Base-by-base conservation (phyloP, 108 stramenopile species). In the Fragilaria crotonensis region DNA sequence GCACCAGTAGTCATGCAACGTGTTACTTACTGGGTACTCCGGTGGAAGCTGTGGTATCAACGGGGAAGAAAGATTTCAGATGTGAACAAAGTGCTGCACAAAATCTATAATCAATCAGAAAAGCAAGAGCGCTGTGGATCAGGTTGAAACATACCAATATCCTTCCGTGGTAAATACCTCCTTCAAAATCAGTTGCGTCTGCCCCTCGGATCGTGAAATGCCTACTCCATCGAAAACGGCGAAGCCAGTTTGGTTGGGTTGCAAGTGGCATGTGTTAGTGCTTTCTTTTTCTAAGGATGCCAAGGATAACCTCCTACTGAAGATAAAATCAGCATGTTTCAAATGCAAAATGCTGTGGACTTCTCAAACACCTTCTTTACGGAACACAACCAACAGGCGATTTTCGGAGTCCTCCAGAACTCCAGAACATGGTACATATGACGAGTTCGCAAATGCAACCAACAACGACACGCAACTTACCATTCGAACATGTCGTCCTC, bases 151-250 rank as follows among this genome's bases (percentile, higher is more conserved):
- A 27, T 44, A 68, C 66, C 54, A 80, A 54, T 51, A 99, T 98
- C 11, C 93, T 79, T 0, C 98, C 98, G 66, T 99, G 98, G 54
- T 99, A 99, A 14, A 95, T 60, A 0, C 98, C 98, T 0, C 94
- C 96, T 20, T 79, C 85, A 67, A 94, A 96, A 29, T 92, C 90
- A 0, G 88, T 91, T 19, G 68, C 84, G 5, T 70, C 73, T 4
- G 95, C 87, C 9, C 98, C 98, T 0, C 98, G 89, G 36, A 99
- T 86, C 21, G 97, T 98, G 75, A 99, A 99, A 59, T 97, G 96
- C 89, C 87, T 69, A 32, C n/a, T n/a, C n/a, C n/a, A n/a, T n/a
- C n/a, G n/a, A n/a, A n/a, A n/a, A n/a, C n/a, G n/a, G n/a, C n/a
- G n/a, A n/a, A n/a, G n/a, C n/a, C n/a, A n/a, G n/a, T n/a, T n/a